These are phyloP conservation scores for Colletotrichum tabaci DNA, from an alignment of 2,329 filamentous ascomycete species.

Conservation along the genomic window DNA sequence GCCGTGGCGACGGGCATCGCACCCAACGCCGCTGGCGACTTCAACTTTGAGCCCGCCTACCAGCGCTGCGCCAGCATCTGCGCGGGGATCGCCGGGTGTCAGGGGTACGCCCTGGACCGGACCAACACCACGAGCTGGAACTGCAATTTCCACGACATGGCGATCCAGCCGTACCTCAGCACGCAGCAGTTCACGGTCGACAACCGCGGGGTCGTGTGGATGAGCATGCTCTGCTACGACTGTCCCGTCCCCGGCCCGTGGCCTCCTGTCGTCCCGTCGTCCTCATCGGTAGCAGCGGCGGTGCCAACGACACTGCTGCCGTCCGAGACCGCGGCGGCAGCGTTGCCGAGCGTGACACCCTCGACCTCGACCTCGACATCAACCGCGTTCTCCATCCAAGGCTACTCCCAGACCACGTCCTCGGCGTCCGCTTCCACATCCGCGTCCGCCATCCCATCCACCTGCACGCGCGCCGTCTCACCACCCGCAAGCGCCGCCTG, in stretches of 20 bases:
- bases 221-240: constrained; percentile 26
- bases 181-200: background rate
- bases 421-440: background rate
- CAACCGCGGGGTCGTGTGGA: constrained; percentile 24
- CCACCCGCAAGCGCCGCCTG: background rate
- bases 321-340: background rate
- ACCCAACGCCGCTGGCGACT: constrained; percentile 14
- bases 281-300: background rate
- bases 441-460: background rate
- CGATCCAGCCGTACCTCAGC: constrained; percentile 7
- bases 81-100: constrained; percentile 15
- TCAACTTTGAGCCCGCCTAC: constrained; percentile 28
- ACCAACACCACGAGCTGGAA: constrained; percentile 14
- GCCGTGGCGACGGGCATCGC: constrained; percentile 28
- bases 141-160: constrained; percentile 21
- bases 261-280: background rate
- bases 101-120: constrained; percentile 30
- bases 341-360: background rate
- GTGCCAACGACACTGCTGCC: background rate
- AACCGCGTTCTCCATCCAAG: background rate
- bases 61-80: constrained; percentile 23
- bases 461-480: background rate
- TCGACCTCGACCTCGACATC: background rate
- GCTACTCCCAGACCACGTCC: constrained; percentile 3
- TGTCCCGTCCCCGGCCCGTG: constrained; percentile 17